phyloP scores from a whole-genome alignment of 306 rosid species.

The Lupinus albus region DNA sequence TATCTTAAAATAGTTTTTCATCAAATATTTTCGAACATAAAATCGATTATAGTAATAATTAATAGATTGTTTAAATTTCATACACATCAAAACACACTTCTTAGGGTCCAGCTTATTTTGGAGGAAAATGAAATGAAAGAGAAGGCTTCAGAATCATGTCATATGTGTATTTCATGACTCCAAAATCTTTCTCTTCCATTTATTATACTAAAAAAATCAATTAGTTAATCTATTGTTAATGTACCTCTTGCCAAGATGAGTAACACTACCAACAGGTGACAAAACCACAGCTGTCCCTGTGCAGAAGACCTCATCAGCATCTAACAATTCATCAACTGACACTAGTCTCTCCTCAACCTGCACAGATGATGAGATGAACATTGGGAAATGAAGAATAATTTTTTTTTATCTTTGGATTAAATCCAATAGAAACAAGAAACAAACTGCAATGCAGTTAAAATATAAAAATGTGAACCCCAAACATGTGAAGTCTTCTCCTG shows the following conservation, averaged over 20 bases:
- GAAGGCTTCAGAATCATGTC: too few species aligned
- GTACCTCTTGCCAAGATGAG: slow-evolving; percentile 74
- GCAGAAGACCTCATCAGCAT: slow-evolving; percentile 94
- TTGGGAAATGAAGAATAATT: background rate
- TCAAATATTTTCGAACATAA: too few species aligned
- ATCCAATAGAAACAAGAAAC: slow-evolving; percentile 9
- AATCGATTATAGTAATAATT: too few species aligned
- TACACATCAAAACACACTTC: background rate
- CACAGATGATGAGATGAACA: slow-evolving; percentile 37
- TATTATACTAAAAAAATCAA: too few species aligned
- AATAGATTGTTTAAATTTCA: too few species aligned
- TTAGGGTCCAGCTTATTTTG: too few species aligned
- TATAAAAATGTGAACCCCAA: slow-evolving; percentile 8
- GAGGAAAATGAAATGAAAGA: too few species aligned
- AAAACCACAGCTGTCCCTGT: slow-evolving; percentile 98
- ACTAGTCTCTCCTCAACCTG: slow-evolving; percentile 96
- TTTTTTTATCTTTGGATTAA: too few species aligned
- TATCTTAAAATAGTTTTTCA: too few species aligned
- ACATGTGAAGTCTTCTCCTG: background rate
- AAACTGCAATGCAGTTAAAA: background rate
- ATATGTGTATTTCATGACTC: too few species aligned
- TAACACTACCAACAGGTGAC: slow-evolving; percentile 95
- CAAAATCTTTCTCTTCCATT: too few species aligned
- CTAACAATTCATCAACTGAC: slow-evolving; percentile 83
- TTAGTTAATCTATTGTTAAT: too few species aligned